These are phyloP conservation scores for Saccharomyces eubayanus DNA, from an alignment of 805 yeast species.

Conservation along the genomic window DNA sequence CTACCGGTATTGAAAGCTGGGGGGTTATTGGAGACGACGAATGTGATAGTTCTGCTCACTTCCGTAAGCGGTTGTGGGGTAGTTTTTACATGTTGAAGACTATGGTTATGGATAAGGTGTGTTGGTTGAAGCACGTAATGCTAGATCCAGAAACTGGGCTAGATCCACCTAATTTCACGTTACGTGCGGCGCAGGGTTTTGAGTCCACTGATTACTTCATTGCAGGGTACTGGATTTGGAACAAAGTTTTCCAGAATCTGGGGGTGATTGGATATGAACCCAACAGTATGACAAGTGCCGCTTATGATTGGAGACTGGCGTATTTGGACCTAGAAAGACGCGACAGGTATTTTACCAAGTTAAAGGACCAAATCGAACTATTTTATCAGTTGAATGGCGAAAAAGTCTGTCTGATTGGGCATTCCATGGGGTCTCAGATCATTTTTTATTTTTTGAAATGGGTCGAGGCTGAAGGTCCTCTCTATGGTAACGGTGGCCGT, in stretches of 20 bases:
- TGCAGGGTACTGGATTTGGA: conserved; percentile 99
- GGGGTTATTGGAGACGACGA: conserved; percentile 63
- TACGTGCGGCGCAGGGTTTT: conserved; percentile 91
- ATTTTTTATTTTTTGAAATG: conserved; percentile 85
- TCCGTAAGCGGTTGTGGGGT: conserved; percentile 92
- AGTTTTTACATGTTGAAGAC: conserved; percentile 89
- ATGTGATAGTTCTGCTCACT: conserved; percentile 78
- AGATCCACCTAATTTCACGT: conserved; percentile 74
- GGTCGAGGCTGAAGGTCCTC: conserved; percentile 83
- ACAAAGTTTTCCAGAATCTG: conserved; percentile 84
- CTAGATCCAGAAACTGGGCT: conserved; percentile 86
- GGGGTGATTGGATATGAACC: conserved; percentile 94
- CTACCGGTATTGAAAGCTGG: conserved; percentile 95
- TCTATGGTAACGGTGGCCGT: conserved; percentile 85
- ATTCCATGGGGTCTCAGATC: conserved; percentile 95
- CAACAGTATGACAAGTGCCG: conserved; percentile 79
- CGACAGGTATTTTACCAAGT: conserved; percentile 74
- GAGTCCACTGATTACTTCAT: conserved; percentile 95
- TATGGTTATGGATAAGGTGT: conserved; percentile 82
- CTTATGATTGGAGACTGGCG: conserved; percentile 94
- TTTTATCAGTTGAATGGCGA: conserved; percentile 43
- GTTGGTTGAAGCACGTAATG: conserved; percentile 91
- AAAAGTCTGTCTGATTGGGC: conserved; percentile 75
- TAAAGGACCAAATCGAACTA: conserved; percentile 67
- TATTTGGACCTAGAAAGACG: conserved; percentile 81